A percentile compares a stretch with the other conserved stretches of the same genome.
Conservation (phyloP, 2,329 filamentous ascomycete species). For the Lachnellula cervina region DNA sequence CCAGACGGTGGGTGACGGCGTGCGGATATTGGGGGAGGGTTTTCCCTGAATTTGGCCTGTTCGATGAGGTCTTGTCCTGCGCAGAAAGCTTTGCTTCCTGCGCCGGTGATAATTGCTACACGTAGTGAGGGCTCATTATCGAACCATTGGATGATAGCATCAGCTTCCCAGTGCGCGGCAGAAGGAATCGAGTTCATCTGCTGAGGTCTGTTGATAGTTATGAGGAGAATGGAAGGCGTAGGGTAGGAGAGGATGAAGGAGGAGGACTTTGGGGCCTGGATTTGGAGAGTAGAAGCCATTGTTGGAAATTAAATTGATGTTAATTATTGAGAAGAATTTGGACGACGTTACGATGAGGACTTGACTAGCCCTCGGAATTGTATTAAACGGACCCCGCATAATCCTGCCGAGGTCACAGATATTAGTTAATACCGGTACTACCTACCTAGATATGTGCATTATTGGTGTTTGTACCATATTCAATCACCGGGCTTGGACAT, state of each 20-base stretch:
- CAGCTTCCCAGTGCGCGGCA: conserved; percentile 24
- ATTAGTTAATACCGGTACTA: no score
- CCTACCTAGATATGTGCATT: no score
- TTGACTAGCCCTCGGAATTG: no score
- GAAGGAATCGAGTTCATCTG: conserved; percentile 43
- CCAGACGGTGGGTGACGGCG: conserved; percentile 37
- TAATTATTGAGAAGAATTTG: neutral
- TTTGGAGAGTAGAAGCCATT: neutral
- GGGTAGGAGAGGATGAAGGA: conserved; percentile 40
- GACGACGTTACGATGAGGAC: neutral
- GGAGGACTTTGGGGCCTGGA: conserved; percentile 17
- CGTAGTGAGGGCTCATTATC: conserved; percentile 55
- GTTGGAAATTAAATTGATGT: neutral
- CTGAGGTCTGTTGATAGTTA: conserved; percentile 48
- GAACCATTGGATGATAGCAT: conserved; percentile 51
- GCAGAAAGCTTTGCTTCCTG: conserved; percentile 57
- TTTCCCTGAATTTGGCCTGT: conserved; percentile 46
- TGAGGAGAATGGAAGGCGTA: conserved; percentile 42
- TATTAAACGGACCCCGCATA: no score
- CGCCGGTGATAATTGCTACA: conserved; percentile 60
- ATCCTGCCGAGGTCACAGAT: no score
- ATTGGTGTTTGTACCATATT: no score
- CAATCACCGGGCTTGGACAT: no score
- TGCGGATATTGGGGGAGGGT: conserved; percentile 24
- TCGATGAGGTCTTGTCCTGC: conserved; percentile 62